A percentile compares a stretch with the other conserved stretches of the same genome.
Conservation (phyloP, 768 basidiomycete genomes). For the Boletus sp. region DNA sequence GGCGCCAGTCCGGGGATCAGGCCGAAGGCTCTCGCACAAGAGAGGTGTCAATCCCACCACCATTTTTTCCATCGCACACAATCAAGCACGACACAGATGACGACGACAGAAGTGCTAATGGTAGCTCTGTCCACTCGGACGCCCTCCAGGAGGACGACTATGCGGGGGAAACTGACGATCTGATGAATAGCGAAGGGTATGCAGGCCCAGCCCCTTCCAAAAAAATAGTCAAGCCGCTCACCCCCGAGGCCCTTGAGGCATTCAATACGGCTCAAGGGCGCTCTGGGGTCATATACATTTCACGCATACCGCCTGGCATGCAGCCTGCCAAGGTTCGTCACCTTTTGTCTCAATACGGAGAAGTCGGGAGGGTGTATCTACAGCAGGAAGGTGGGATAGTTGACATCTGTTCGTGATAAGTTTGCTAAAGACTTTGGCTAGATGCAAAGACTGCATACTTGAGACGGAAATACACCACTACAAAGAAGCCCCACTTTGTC, state of each 20-base stretch:
- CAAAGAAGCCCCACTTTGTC: constrained; percentile 82
- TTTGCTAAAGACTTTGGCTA: constrained; percentile 27
- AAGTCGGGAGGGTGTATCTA: constrained; percentile 88
- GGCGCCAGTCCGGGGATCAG: not conserved
- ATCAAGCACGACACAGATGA: not conserved
- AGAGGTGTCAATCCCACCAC: not conserved
- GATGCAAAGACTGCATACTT: constrained; percentile 87
- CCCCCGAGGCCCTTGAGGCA: constrained; percentile 67
- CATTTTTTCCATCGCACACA: not conserved
- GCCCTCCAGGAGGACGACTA: constrained; percentile 27
- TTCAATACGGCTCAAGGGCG: constrained; percentile 71
- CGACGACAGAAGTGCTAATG: not conserved
- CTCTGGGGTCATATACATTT: constrained; percentile 91
- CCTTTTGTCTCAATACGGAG: constrained; percentile 85
- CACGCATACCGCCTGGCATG: constrained; percentile 97
- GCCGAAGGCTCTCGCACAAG: not conserved
- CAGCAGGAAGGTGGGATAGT: constrained; percentile 76
- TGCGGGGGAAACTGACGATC: constrained; percentile 20
- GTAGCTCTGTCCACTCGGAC: not conserved
- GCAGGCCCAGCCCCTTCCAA: constrained; percentile 39
- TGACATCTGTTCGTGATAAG: not conserved
- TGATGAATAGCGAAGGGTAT: constrained; percentile 58
- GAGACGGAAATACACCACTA: constrained; percentile 74
- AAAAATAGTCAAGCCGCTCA: constrained; percentile 69
- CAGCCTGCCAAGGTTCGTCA: constrained; percentile 94